Percentiles rank a stretch among this genome's conserved stretches.
phyloP scores from a whole-genome alignment of 2,329 filamentous ascomycete species.

The Ascomycota sp. region DNA sequence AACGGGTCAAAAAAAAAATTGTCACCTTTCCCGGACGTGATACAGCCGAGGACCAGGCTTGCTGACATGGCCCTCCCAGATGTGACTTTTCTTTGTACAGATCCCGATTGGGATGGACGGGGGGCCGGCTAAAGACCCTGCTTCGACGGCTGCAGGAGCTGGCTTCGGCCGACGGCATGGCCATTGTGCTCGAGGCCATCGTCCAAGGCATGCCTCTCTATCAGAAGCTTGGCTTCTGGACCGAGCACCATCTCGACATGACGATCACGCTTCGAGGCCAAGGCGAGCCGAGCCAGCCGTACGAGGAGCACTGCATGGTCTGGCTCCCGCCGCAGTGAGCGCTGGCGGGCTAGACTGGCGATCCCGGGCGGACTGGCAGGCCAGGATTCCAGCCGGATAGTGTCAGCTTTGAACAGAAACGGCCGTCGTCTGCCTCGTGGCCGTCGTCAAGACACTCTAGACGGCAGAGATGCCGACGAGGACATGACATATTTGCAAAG shows the following conservation, averaged over 20 bases:
- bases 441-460: not conserved
- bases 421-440: not conserved
- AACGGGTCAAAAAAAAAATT: too few species aligned
- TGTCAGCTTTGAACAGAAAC: too few species aligned
- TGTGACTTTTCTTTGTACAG: slow-evolving; percentile 18
- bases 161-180: slow-evolving; percentile 11
- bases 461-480: not conserved
- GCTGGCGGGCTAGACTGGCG: not conserved
- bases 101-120: slow-evolving; percentile 13
- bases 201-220: slow-evolving; percentile 18
- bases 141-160: slow-evolving; percentile 12
- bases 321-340: slow-evolving; percentile 7
- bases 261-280: slow-evolving; percentile 11
- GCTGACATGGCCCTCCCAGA: slow-evolving; percentile 5
- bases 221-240: slow-evolving; percentile 15
- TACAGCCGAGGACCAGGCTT: not conserved
- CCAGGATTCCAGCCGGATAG: not conserved
- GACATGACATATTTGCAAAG: not conserved
- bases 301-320: slow-evolving; percentile 15
- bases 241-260: slow-evolving; percentile 13
- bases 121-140: slow-evolving; percentile 16
- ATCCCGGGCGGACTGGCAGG: not conserved
- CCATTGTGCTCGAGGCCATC: slow-evolving; percentile 18
- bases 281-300: slow-evolving; percentile 10
- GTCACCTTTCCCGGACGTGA: too few species aligned